These are phyloP conservation scores for Aspergillus pseudoglaucus DNA, from an alignment of 2,329 filamentous ascomycete species.

Conservation along the genomic window DNA sequence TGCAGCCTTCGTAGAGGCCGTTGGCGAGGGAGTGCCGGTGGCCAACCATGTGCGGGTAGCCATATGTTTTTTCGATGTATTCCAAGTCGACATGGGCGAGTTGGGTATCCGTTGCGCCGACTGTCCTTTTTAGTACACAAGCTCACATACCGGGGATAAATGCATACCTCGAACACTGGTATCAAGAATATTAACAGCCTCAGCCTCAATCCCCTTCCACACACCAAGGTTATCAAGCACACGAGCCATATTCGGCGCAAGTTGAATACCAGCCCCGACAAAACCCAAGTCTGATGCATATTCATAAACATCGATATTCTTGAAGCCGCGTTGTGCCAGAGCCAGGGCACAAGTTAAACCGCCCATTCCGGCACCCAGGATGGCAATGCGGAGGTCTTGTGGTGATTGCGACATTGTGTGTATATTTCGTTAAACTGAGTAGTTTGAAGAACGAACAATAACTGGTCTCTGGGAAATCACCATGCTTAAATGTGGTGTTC, in stretches of 20 bases:
- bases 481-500: background rate
- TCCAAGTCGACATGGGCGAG: slow-evolving; percentile 62
- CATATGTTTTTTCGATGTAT: slow-evolving; percentile 61
- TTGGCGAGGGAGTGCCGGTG: slow-evolving; percentile 66
- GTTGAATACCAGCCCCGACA: slow-evolving; percentile 75
- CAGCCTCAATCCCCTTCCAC: slow-evolving; percentile 62
- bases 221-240: slow-evolving; percentile 66
- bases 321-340: slow-evolving; percentile 68
- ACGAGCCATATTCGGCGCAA: slow-evolving; percentile 72
- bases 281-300: slow-evolving; percentile 66
- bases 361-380: slow-evolving; percentile 62
- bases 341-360: slow-evolving; percentile 65
- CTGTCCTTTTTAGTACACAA: slow-evolving; percentile 35
- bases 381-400: slow-evolving; percentile 34
- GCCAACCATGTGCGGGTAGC: slow-evolving; percentile 70
- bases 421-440: background rate
- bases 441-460: background rate
- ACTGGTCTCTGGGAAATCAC: background rate
- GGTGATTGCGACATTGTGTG: slow-evolving; percentile 17
- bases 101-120: slow-evolving; percentile 59
- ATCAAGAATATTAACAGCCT: slow-evolving; percentile 62
- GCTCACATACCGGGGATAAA: background rate
- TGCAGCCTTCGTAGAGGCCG: slow-evolving; percentile 62
- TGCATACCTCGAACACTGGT: slow-evolving; percentile 62
- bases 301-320: slow-evolving; percentile 66